Conservation (phyloP, 768 basidiomycete genomes). For the Gloeopeniophorella convolvens region DNA sequence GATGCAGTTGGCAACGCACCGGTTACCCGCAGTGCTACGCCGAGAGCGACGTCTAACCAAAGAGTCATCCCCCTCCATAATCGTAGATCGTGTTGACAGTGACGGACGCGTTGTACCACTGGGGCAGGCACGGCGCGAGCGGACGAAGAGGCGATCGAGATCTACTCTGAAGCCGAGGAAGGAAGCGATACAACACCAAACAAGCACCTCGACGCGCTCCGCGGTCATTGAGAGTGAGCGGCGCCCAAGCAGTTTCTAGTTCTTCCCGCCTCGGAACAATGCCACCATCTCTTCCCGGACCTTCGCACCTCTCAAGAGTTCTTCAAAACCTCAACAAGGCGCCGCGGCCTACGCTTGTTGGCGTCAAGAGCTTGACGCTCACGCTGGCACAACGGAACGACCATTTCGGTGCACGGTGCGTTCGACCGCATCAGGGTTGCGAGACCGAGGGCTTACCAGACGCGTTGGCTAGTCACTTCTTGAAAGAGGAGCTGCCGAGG, state of each 20-base stretch:
- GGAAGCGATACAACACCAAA: constrained; percentile 3
- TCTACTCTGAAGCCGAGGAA: no score
- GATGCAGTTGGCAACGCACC: constrained; percentile 35
- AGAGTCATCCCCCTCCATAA: constrained; percentile 36
- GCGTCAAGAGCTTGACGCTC: constrained; percentile 47
- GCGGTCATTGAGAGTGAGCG: no score
- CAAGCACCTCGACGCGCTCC: no score
- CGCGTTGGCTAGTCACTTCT: constrained; percentile 51
- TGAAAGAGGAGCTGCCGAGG: constrained; percentile 70
- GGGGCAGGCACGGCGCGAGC: no score
- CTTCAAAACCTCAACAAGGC: constrained; percentile 43
- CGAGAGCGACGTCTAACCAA: constrained; percentile 51
- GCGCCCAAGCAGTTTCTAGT: neutral
- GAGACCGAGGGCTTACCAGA: neutral
- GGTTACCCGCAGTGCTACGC: constrained; percentile 73
- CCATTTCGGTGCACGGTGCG: constrained; percentile 71
- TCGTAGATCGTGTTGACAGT: no score
- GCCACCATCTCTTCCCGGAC: constrained; percentile 35
- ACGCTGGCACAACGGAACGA: constrained; percentile 57
- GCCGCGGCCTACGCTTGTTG: constrained; percentile 44
- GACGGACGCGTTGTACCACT: no score
- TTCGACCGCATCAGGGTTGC: neutral
- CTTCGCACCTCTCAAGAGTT: constrained; percentile 50
- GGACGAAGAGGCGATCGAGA: no score
- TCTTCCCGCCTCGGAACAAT: no score